Conservation (phyloP, 257 asterid species). For the Solanum stenotomum region DNA sequence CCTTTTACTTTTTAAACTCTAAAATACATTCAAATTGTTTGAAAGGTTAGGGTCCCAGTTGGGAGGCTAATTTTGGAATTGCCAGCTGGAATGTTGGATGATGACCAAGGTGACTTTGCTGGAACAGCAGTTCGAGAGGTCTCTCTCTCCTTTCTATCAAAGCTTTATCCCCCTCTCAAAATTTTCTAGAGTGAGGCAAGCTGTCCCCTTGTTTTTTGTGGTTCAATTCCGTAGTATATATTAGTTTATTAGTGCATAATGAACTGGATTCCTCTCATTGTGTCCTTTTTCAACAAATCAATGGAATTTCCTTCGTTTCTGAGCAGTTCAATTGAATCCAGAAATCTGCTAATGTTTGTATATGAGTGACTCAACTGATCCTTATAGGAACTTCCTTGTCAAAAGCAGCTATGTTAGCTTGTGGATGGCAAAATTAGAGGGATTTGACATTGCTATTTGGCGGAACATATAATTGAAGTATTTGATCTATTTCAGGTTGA, state of each 20-base stretch:
- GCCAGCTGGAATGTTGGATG: slow-evolving; percentile 97
- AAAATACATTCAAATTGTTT: slow-evolving; percentile 5
- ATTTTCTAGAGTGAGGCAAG: neutral
- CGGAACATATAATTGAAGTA: neutral
- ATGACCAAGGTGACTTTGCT: slow-evolving; percentile 76
- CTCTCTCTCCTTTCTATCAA: slow-evolving; percentile 18
- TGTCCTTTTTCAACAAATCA: neutral
- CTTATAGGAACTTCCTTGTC: neutral
- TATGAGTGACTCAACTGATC: neutral
- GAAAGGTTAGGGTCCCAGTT: slow-evolving; percentile 91
- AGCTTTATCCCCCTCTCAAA: neutral
- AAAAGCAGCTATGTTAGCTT: neutral
- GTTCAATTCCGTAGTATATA: neutral
- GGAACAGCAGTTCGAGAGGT: slow-evolving; percentile 98
- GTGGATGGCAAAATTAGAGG: neutral
- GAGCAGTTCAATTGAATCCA: neutral
- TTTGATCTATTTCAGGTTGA: slow-evolving; percentile 47
- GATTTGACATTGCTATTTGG: neutral
- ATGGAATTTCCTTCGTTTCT: neutral
- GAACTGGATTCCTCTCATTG: neutral
- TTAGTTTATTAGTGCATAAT: neutral
- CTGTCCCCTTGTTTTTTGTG: neutral
- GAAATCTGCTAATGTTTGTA: neutral
- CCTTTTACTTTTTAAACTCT: neutral
- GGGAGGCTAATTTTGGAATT: slow-evolving; percentile 85